phyloP scores from a whole-genome alignment of 1,284 basidiomycete genomes.

The Apiotrichum gracile region DNA sequence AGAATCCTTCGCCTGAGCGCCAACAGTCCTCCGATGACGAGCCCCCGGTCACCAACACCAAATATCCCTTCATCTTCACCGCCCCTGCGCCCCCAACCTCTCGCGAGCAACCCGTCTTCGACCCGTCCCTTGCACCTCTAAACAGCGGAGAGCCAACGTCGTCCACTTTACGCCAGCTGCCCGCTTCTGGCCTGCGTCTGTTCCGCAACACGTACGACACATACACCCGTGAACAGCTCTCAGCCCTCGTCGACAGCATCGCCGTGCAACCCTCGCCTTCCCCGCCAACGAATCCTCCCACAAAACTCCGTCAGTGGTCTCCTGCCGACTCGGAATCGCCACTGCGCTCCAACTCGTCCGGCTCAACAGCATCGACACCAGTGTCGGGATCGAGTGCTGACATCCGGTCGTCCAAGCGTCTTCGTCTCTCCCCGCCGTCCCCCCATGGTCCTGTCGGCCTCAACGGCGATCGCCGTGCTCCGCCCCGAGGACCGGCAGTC shows the following conservation, averaged over 20 bases:
- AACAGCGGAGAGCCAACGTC: conserved; percentile 26
- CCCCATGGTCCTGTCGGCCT: background rate
- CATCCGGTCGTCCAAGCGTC: conserved; percentile 29
- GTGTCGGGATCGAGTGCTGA: conserved; percentile 18
- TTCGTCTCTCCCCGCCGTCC: conserved; percentile 27
- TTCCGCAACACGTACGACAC: conserved; percentile 88
- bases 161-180: conserved; percentile 21
- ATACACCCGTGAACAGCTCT: conserved; percentile 83
- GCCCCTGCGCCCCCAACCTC: conserved; percentile 47
- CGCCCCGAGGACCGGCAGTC: background rate
- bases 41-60: conserved; percentile 38
- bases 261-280: conserved; percentile 61
- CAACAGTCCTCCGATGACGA: background rate
- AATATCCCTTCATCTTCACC: conserved; percentile 69
- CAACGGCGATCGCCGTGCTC: too few relatives aligned
- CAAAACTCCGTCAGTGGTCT: conserved; percentile 23
- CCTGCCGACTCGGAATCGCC: conserved; percentile 10
- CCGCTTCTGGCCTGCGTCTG: conserved; percentile 59
- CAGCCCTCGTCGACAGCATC: conserved; percentile 82
- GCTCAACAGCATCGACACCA: conserved; percentile 5
- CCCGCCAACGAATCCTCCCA: conserved; percentile 54
- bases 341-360: background rate
- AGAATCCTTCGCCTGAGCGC: background rate
- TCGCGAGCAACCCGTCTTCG: conserved; percentile 1
- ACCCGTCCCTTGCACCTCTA: conserved; percentile 15